These are phyloP conservation scores for Penicillium cinerascens DNA, from an alignment of 495 filamentous ascomycete species.

Conservation along the genomic window DNA sequence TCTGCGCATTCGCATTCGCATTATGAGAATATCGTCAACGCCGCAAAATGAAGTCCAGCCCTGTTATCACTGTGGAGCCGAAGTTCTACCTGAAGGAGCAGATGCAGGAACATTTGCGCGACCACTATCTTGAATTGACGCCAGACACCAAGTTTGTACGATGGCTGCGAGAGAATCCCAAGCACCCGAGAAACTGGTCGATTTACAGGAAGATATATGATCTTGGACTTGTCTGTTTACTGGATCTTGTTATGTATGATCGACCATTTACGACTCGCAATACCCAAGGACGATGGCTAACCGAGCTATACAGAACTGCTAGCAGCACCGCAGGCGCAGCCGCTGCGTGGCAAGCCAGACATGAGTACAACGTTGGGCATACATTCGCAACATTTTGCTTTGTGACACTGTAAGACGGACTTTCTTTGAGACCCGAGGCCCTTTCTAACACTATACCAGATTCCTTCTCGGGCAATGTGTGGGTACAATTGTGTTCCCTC, in stretches of 20 bases:
- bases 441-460: constrained; percentile 18
- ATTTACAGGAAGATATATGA: constrained; percentile 33
- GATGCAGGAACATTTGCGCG: constrained; percentile 17
- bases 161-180: constrained; percentile 34
- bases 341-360: constrained; percentile 29
- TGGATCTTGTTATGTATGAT: constrained; percentile 43
- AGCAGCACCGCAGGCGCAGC: constrained; percentile 40
- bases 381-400: constrained; percentile 38
- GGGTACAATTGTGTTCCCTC: constrained; percentile 49
- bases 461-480: constrained; percentile 50
- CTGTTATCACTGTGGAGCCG: constrained; percentile 10
- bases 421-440: neutral
- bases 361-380: constrained; percentile 28
- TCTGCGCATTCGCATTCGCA: neutral
- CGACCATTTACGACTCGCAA: neutral
- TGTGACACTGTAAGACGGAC: constrained; percentile 30
- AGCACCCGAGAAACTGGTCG: constrained; percentile 43
- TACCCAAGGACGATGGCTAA: neutral
- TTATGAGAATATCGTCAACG: neutral
- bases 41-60: constrained; percentile 13
- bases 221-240: constrained; percentile 30
- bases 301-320: constrained; percentile 29
- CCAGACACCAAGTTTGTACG: constrained; percentile 35
- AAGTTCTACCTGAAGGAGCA: constrained; percentile 13
- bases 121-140: constrained; percentile 30